Percentiles rank a stretch among this genome's conserved stretches.
phyloP scores from a whole-genome alignment of 495 filamentous ascomycete genomes.

The Niebla homalea region DNA sequence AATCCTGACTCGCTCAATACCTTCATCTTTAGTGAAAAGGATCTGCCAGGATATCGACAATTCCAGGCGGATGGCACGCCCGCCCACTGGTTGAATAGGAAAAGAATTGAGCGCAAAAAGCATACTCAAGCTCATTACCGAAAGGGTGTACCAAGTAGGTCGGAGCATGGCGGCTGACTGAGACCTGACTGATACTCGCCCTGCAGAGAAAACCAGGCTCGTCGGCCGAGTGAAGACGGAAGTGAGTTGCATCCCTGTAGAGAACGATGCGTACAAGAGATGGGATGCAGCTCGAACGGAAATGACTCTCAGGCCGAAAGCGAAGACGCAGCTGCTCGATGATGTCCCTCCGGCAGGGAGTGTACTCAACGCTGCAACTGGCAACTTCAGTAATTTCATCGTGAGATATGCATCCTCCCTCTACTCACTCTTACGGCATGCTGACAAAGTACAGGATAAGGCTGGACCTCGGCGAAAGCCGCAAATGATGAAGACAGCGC shows the following conservation, averaged over 20 bases:
- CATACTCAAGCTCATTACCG: constrained; percentile 50
- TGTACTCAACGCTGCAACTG: constrained; percentile 19
- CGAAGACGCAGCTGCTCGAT: constrained; percentile 35
- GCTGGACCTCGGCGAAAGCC: constrained; percentile 22
- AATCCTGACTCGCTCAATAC: constrained; percentile 58
- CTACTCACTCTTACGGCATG: constrained; percentile 15
- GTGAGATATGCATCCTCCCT: constrained; percentile 27
- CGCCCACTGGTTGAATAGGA: constrained; percentile 10
- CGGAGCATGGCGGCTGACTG: background rate
- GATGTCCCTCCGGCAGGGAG: constrained; percentile 10
- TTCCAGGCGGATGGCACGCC: constrained; percentile 10
- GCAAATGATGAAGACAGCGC: constrained; percentile 68
- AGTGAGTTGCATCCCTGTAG: constrained; percentile 59
- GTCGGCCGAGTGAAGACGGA: constrained; percentile 62
- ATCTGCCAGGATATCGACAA: constrained; percentile 64
- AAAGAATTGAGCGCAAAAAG: constrained; percentile 40
- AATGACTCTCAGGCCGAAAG: constrained; percentile 52
- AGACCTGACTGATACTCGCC: constrained; percentile 10
- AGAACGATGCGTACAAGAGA: constrained; percentile 56
- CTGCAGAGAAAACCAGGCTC: constrained; percentile 65
- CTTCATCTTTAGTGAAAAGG: constrained; percentile 82
- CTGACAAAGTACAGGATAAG: constrained; percentile 24
- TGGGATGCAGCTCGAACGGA: constrained; percentile 46
- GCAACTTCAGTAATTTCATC: constrained; percentile 41
- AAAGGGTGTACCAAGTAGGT: constrained; percentile 72